phyloP scores from a whole-genome alignment of 1,284 basidiomycete genomes.

The Tetrapyrgos nigripes region DNA sequence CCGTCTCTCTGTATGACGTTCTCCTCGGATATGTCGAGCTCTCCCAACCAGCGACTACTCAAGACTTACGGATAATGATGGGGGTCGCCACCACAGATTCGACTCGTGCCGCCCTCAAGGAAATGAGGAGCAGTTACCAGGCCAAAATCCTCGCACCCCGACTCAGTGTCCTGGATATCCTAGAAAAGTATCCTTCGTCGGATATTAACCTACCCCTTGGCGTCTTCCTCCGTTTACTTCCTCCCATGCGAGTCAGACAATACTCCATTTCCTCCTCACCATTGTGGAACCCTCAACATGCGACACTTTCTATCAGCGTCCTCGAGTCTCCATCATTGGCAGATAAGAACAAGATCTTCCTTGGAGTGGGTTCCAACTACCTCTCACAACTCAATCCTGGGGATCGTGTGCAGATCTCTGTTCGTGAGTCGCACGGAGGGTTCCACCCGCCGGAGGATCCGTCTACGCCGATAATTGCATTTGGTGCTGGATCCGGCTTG shows the following conservation, averaged over 20 bases:
- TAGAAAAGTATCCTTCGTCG: slow-evolving; percentile 43
- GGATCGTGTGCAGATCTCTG: slow-evolving; percentile 50
- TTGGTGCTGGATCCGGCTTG: slow-evolving; percentile 55
- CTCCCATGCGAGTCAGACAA: slow-evolving; percentile 55
- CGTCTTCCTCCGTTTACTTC: slow-evolving; percentile 49
- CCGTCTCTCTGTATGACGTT: slow-evolving; percentile 41
- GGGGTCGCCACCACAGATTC: slow-evolving; percentile 20
- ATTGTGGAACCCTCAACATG: slow-evolving; percentile 48
- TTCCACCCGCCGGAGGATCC: slow-evolving; percentile 58
- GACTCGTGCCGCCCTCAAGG: slow-evolving; percentile 26
- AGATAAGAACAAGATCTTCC: slow-evolving; percentile 39
- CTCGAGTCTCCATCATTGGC: slow-evolving; percentile 44
- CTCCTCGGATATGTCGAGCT: slow-evolving; percentile 54
- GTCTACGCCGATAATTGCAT: slow-evolving; percentile 50
- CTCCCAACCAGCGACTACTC: slow-evolving; percentile 48
- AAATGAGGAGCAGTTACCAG: slow-evolving; percentile 37
- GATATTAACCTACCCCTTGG: slow-evolving; percentile 43
- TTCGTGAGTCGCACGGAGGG: slow-evolving; percentile 43
- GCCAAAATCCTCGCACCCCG: slow-evolving; percentile 44
- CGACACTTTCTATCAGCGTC: slow-evolving; percentile 53
- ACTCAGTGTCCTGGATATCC: slow-evolving; percentile 50
- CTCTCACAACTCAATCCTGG: slow-evolving; percentile 49
- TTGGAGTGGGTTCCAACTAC: slow-evolving; percentile 57
- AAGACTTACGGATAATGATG: slow-evolving; percentile 38
- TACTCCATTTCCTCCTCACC: slow-evolving; percentile 62